These are phyloP conservation scores for Adansonia gregorii DNA, from an alignment of 441 rosid genomes.

Conservation along the genomic window DNA sequence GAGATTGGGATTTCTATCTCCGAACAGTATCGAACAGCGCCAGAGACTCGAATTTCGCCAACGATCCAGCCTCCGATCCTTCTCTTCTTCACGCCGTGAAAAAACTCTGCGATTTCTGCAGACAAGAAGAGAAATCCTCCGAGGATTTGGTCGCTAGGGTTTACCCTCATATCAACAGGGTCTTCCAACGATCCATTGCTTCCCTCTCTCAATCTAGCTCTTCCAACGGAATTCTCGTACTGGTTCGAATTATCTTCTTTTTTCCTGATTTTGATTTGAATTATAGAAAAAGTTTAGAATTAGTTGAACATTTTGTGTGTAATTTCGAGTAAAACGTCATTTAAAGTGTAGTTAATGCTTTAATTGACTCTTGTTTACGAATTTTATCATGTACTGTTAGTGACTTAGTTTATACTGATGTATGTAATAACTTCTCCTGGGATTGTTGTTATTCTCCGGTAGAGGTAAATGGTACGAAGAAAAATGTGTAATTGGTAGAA, in stretches of 20 bases:
- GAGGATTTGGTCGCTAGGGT: constrained; percentile 88
- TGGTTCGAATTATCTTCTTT: constrained; percentile 41
- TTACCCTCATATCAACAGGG: constrained; percentile 76
- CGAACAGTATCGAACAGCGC: constrained; percentile 68
- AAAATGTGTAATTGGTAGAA: neutral
- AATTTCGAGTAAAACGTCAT: neutral
- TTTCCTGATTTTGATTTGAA: neutral
- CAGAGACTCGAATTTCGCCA: constrained; percentile 71
- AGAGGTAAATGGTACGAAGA: neutral
- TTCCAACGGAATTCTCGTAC: constrained; percentile 78
- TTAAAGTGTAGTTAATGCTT: neutral
- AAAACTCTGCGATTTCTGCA: constrained; percentile 70
- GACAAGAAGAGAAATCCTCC: constrained; percentile 54
- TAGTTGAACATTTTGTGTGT: neutral
- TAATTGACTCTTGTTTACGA: neutral
- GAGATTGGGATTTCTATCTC: constrained; percentile 75
- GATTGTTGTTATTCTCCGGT: neutral
- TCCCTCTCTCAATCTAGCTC: constrained; percentile 69
- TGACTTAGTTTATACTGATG: constrained; percentile 11
- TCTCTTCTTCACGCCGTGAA: constrained; percentile 78
- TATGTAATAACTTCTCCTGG: neutral
- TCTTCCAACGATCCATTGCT: constrained; percentile 81
- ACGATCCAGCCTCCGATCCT: constrained; percentile 88
- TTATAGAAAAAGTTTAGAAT: neutral
- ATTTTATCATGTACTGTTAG: neutral